phyloP scores from a whole-genome alignment of 768 basidiomycete genomes.

The Boletus sensibilis region DNA sequence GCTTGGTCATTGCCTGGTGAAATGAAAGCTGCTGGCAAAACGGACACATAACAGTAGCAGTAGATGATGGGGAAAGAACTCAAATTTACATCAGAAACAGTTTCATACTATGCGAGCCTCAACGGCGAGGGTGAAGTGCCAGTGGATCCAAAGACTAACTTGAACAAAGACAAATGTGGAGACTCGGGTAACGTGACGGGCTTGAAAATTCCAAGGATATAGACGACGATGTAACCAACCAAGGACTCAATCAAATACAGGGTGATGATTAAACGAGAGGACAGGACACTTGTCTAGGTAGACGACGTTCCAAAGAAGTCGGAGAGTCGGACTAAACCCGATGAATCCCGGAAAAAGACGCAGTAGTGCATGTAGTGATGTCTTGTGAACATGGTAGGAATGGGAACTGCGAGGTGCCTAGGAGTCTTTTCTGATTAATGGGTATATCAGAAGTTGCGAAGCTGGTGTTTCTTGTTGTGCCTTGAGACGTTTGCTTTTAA shows the following conservation, averaged over 20 bases:
- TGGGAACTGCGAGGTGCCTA: background rate
- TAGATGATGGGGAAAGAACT: background rate
- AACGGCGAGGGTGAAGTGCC: background rate
- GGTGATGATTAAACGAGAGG: conserved; percentile 33
- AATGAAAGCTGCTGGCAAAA: background rate
- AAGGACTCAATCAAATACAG: conserved; percentile 17
- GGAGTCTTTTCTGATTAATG: background rate
- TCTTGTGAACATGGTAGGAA: conserved; percentile 3
- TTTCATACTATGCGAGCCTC: background rate
- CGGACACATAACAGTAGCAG: background rate
- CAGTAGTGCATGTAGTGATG: conserved; percentile 4
- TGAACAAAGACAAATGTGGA: background rate
- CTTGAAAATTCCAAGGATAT: conserved; percentile 10
- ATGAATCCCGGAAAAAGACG: conserved; percentile 2
- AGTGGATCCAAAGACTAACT: background rate
- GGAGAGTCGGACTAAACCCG: background rate
- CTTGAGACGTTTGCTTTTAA: background rate
- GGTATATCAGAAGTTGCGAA: conserved; percentile 10
- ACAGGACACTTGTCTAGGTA: conserved; percentile 24
- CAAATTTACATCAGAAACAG: background rate
- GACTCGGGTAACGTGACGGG: conserved; percentile 1
- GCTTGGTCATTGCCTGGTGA: background rate
- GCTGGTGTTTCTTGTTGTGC: conserved; percentile 14
- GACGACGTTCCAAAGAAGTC: conserved; percentile 23
- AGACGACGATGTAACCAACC: conserved; percentile 13